Conservation (phyloP, 2,329 filamentous ascomycete species). For the Aureobasidium sp. region DNA sequence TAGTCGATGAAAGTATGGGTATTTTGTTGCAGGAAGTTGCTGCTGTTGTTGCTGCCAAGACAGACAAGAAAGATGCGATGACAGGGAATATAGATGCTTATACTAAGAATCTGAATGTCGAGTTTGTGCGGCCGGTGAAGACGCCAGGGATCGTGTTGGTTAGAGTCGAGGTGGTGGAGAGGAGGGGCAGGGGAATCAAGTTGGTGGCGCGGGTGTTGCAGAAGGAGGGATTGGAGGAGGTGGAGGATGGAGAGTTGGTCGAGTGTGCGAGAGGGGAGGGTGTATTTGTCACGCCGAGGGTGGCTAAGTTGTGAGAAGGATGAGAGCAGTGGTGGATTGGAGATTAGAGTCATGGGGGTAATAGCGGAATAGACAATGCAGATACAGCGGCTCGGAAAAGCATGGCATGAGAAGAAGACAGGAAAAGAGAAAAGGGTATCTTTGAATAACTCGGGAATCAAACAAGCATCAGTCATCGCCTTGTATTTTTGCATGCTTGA, state of each 20-base stretch:
- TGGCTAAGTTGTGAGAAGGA: background rate
- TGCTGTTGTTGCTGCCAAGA: conserved; percentile 19
- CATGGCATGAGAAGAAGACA: background rate
- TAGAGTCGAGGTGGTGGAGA: conserved; percentile 31
- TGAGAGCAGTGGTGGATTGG: background rate
- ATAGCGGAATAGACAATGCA: background rate
- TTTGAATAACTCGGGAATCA: no score
- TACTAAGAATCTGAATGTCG: conserved; percentile 49
- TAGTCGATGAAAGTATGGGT: conserved; percentile 54
- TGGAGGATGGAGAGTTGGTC: conserved; percentile 37
- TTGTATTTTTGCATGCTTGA: conserved; percentile 89
- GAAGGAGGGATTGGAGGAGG: conserved; percentile 6
- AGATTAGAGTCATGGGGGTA: background rate
- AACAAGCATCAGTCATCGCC: conserved; percentile 34
- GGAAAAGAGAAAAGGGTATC: background rate
- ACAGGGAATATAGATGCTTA: conserved; percentile 27
- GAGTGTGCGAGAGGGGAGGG: conserved; percentile 46
- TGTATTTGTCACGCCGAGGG: conserved; percentile 39
- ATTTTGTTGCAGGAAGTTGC: conserved; percentile 40
- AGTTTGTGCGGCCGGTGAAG: conserved; percentile 45
- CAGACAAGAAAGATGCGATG: conserved; percentile 15
- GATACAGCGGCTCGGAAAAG: background rate
- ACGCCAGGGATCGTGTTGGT: conserved; percentile 44
- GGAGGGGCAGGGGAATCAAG: conserved; percentile 8
- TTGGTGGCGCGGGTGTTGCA: conserved; percentile 14